Base-by-base conservation (phyloP, 805 yeast species). In the Kodamaea restingae region DNA sequence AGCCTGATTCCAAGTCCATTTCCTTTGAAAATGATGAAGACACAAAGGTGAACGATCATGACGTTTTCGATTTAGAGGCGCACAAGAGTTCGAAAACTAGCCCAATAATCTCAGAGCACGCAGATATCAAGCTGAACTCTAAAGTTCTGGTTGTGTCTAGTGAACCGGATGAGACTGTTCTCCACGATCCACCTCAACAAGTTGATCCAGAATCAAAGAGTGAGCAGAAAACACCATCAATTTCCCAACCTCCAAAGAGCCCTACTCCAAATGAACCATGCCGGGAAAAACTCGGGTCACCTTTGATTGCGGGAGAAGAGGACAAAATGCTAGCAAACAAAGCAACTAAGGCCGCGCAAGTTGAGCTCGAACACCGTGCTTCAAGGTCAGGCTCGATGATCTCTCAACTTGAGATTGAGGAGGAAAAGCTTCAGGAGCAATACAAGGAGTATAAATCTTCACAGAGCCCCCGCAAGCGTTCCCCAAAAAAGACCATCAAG, bases 11-110 rank as follows among this genome's bases (percentile, higher is more conserved):
- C 2, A 30, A 35, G 28, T 11, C 33, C n/a, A 15, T 18, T 25
- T 35, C 38, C 8, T 35, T 35, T 18, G 30, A 30, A n/a, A 24
- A 35, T 14, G 38, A 35, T 15, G 38, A 35, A n/a, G 38, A 35
- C 32, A 35, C 38, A 7, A 28, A 30, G 20, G 38, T 35, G 18
- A 28, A 30, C 21, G 32, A 30, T 4, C 15, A 27, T 27, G 25
- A 27, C 3, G 17, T 18, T 18, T 28, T 35, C 22, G 38, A 35
- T 10, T 35, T 28, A 22, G 30, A 35, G 14, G 20, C 32, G 5
- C 18, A 7, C 27, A 35, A 35, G 37, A 20, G 11, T 17, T 4
- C 30, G 32, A 15, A 21, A 32, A 27, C 32, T 18, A 29, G 15
- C 3, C 14, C 32, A 1, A 20, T 11, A n/a, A 20, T 35, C 17